A percentile compares a stretch with the other conserved stretches of the same genome.
phyloP scores from a whole-genome alignment of 495 filamentous ascomycete genomes.

The Lepidopterella palustris region DNA sequence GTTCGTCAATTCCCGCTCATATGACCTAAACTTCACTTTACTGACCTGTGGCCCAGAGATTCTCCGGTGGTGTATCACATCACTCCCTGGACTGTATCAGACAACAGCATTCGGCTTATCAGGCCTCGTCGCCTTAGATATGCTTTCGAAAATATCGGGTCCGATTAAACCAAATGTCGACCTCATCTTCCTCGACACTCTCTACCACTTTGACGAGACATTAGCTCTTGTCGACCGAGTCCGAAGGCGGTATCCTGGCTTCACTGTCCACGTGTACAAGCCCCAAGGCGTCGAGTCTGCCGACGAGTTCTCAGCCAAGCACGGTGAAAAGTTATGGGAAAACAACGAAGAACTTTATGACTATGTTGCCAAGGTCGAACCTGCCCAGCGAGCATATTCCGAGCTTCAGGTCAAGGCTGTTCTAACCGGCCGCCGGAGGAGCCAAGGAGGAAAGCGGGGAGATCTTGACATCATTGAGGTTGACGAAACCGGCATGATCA shows the following conservation, averaged over 20 bases:
- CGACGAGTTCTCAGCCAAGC: conserved; percentile 69
- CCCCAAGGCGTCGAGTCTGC: conserved; percentile 63
- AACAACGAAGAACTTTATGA: conserved; percentile 84
- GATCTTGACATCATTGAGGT: conserved; percentile 84
- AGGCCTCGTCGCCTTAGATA: conserved; percentile 88
- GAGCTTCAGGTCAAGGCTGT: conserved; percentile 87
- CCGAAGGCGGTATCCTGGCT: conserved; percentile 64
- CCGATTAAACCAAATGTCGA: conserved; percentile 64
- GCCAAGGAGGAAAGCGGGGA: conserved; percentile 89
- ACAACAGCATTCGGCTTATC: conserved; percentile 96
- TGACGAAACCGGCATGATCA: conserved; percentile 87
- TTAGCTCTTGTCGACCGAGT: conserved; percentile 73
- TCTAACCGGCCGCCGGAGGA: conserved; percentile 85
- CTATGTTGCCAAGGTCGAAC: conserved; percentile 96
- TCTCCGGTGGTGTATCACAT: conserved; percentile 82
- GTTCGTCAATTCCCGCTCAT: conserved; percentile 33
- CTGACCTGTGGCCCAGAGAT: conserved; percentile 53
- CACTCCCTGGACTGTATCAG: conserved; percentile 88
- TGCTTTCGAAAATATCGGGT: conserved; percentile 65
- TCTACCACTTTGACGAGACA: conserved; percentile 93
- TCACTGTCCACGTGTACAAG: conserved; percentile 82
- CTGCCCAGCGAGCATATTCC: conserved; percentile 82
- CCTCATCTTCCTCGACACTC: conserved; percentile 93
- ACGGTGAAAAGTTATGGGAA: conserved; percentile 83
- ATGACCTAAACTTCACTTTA: background rate